Conservation (phyloP, 2,329 filamentous ascomycete genomes). For the Didymella sp. region DNA sequence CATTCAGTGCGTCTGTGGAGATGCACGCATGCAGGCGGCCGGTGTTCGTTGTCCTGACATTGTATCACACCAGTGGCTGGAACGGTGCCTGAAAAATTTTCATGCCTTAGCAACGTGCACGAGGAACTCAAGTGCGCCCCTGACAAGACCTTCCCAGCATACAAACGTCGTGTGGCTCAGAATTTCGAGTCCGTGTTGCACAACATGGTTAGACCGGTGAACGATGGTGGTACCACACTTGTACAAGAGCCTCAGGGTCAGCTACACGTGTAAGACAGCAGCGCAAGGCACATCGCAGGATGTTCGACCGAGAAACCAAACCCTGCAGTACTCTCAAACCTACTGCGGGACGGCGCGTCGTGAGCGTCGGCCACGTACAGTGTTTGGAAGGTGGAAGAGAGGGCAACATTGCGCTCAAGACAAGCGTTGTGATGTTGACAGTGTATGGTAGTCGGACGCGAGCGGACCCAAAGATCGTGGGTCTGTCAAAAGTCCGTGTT, state of each 20-base stretch:
- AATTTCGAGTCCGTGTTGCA: not conserved
- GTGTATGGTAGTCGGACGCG: constrained; percentile 18
- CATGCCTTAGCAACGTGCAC: constrained; percentile 3
- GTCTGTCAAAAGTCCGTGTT: constrained; percentile 6
- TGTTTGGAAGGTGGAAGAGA: constrained; percentile 18
- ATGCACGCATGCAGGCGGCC: not conserved
- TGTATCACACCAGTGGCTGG: not conserved
- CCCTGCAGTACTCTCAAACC: constrained; percentile 3
- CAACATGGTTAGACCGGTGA: constrained; percentile 2
- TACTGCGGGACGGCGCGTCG: constrained; percentile 5
- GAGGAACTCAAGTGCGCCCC: constrained; percentile 4
- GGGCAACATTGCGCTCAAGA: not conserved
- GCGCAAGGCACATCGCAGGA: constrained; percentile 4
- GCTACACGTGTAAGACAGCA: constrained; percentile 20
- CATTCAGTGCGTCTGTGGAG: constrained; percentile 5
- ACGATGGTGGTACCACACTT: constrained; percentile 4
- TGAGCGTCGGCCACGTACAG: constrained; percentile 5
- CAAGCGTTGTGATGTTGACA: constrained; percentile 9
- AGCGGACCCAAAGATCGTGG: constrained; percentile 9
- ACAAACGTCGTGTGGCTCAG: not conserved
- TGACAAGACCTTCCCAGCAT: not conserved
- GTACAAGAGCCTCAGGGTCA: constrained; percentile 10
- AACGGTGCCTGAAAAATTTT: constrained; percentile 1
- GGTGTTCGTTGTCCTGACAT: not conserved
- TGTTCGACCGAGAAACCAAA: not conserved